Evolutionary conservation across 2,329 filamentous ascomycete genomes (phyloP).

Genomic region (Fusarium sp.): DNA sequence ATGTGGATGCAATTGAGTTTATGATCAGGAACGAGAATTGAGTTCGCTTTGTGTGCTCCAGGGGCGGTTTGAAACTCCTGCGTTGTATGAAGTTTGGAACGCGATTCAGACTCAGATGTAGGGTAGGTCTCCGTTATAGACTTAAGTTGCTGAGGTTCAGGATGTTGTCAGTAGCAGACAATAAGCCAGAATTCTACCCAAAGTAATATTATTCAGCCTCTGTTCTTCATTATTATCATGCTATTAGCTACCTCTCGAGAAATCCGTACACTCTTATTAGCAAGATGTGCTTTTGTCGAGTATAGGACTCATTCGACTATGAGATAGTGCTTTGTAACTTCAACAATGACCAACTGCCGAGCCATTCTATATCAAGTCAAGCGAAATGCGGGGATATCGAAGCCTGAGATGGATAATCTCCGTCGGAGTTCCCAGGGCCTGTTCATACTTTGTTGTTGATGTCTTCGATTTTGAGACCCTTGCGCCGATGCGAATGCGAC

Average conservation of each 20-base stretch:
- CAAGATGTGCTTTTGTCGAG: not conserved
- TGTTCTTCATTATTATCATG: not conserved
- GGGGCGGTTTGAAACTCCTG: not conserved
- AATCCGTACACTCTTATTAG: not conserved
- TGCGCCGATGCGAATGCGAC: not conserved
- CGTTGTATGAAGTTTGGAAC: not conserved
- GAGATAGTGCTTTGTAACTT: not conserved
- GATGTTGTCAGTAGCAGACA: not conserved
- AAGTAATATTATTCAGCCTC: too few relatives aligned
- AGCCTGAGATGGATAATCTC: not conserved
- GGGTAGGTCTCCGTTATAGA: not conserved
- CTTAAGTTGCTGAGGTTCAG: not conserved
- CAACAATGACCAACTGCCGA: not conserved
- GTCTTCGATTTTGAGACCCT: not conserved
- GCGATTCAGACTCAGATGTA: not conserved
- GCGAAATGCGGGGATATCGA: not conserved
- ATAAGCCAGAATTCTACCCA: not conserved
- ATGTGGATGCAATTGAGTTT: not conserved
- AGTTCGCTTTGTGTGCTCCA: not conserved
- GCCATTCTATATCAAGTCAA: not conserved
- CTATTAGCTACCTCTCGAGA: too few relatives aligned
- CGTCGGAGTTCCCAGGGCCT: not conserved
- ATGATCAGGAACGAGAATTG: rapidly evolving
- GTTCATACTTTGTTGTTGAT: not conserved
- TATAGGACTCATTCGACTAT: not conserved